phyloP scores from a whole-genome alignment of 202 grass and related monocot genomes.

The Schoenoplectus tabernaemontani region DNA sequence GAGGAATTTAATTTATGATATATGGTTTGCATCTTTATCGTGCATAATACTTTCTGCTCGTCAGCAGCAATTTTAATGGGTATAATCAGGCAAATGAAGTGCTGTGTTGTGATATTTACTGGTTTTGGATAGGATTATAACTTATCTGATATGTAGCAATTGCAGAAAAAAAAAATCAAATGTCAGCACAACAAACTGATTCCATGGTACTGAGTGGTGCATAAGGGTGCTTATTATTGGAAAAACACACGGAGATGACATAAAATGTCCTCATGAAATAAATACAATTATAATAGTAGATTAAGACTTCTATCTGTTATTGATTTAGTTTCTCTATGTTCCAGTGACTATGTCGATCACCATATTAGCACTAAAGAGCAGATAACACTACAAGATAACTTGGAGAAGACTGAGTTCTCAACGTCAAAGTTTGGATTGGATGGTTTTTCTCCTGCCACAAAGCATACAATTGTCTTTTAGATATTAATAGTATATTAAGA shows the following conservation, averaged over 20 bases:
- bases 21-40: not conserved
- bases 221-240: not conserved
- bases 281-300: not conserved
- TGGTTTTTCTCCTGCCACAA: conserved; percentile 47
- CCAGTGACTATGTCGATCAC: conserved; percentile 69
- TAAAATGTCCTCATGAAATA: conserved; percentile 1
- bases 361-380: conserved; percentile 98
- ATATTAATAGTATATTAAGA: not conserved
- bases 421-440: conserved; percentile 89
- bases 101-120: not conserved
- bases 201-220: not conserved
- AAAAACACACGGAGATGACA: not conserved
- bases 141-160: not conserved
- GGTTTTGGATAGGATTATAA: not conserved
- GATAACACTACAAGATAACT: conserved; percentile 96
- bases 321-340: conserved; percentile 30
- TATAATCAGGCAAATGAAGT: not conserved
- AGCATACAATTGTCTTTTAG: conserved; percentile 1
- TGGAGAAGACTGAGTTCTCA: conserved; percentile 68
- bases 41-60: not conserved
- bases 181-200: not conserved
- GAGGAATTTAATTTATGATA: not conserved
- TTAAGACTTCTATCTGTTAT: conserved; percentile 23
- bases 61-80: not conserved
- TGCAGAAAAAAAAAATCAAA: not conserved